Conservation (phyloP, 179 eudicot species). For the Beta lomatogona region DNA sequence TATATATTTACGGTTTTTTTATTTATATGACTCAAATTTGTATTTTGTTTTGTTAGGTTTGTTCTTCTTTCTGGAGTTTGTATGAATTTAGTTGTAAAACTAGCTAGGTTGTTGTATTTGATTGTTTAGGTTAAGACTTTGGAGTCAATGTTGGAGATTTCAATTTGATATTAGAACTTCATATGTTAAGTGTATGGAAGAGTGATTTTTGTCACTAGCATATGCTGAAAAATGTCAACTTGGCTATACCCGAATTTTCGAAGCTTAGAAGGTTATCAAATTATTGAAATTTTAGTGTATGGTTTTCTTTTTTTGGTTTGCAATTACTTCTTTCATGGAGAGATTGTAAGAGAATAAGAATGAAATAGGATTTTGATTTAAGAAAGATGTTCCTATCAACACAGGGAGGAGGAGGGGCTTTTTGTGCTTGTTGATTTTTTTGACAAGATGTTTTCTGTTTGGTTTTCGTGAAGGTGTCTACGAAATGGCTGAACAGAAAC, state of each 20-base stretch:
- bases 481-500: conserved; percentile 70
- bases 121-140: not conserved
- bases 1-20: not conserved
- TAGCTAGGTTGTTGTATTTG: not conserved
- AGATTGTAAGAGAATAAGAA: not conserved
- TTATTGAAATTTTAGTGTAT: not conserved
- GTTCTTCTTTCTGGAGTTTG: not conserved
- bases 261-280: not conserved
- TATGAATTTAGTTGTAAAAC: not conserved
- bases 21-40: not conserved
- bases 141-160: not conserved
- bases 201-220: not conserved
- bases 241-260: not conserved
- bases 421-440: not conserved
- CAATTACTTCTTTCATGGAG: no score
- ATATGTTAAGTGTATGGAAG: not conserved
- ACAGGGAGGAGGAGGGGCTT: not conserved
- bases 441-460: not conserved
- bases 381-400: not conserved
- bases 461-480: conserved; percentile 26
- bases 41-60: not conserved
- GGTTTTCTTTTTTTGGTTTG: not conserved
- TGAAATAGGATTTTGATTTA: not conserved
- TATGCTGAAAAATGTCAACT: not conserved
- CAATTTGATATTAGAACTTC: not conserved